These are phyloP conservation scores for Aureobasidium zeae DNA, from an alignment of 2,329 filamentous ascomycete species.

Conservation along the genomic window DNA sequence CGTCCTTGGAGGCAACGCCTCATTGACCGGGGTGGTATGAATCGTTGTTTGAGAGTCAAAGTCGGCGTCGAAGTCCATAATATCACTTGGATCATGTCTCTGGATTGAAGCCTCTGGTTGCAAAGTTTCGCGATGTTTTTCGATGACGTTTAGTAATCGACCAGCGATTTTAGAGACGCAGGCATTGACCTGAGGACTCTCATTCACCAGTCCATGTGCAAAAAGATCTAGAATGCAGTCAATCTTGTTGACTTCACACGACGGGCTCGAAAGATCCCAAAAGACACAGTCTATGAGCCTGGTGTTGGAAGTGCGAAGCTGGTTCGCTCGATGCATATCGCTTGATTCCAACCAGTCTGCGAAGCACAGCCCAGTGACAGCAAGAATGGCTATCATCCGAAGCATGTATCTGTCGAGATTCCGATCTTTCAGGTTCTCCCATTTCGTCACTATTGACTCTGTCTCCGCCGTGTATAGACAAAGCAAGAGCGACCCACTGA, in stretches of 20 bases:
- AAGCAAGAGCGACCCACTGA: slow-evolving; percentile 1
- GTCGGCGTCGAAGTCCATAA: slow-evolving; percentile 15
- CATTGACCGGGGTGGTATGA: not conserved
- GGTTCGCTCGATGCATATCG: slow-evolving; percentile 23
- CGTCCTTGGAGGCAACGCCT: not conserved
- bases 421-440: slow-evolving; percentile 8
- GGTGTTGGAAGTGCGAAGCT: slow-evolving; percentile 23
- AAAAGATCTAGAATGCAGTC: slow-evolving; percentile 34
- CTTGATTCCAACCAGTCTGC: slow-evolving; percentile 21
- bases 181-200: not conserved
- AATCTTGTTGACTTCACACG: slow-evolving; percentile 36
- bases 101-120: not conserved
- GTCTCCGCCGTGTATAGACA: slow-evolving; percentile 9
- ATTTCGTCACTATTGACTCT: slow-evolving; percentile 1
- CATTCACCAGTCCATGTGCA: slow-evolving; percentile 17
- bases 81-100: slow-evolving; percentile 5
- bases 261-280: slow-evolving; percentile 28
- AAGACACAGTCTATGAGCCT: slow-evolving; percentile 26
- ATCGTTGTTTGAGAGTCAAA: slow-evolving; percentile 12
- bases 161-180: slow-evolving; percentile 4
- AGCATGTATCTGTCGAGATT: slow-evolving; percentile 41
- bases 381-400: slow-evolving; percentile 42
- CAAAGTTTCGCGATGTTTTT: not conserved
- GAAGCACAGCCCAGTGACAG: slow-evolving; percentile 34
- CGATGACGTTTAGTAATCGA: not conserved